Conservation (phyloP, 148 eudicot species). For the Fallopia convolvulus region DNA sequence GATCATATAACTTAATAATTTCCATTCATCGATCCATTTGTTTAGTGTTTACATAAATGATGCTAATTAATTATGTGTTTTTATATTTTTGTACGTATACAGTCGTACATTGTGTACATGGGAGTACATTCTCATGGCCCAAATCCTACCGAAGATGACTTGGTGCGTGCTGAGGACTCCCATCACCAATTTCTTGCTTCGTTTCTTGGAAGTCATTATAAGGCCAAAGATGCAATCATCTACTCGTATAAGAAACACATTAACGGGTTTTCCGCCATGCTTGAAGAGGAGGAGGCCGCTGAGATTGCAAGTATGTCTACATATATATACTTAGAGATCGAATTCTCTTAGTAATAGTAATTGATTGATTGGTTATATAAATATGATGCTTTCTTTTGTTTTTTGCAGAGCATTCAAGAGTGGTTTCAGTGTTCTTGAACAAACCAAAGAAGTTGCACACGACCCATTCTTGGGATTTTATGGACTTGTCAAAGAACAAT, state of each 20-base stretch:
- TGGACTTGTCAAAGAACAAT: constrained; percentile 25
- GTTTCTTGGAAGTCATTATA: constrained; percentile 22
- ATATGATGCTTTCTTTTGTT: neutral
- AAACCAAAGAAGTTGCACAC: constrained; percentile 46
- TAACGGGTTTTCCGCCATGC: constrained; percentile 61
- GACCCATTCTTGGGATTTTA: constrained; percentile 63
- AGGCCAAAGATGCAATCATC: constrained; percentile 43
- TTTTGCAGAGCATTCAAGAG: constrained; percentile 44
- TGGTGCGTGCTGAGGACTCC: constrained; percentile 22
- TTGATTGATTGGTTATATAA: neutral
- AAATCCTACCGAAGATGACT: constrained; percentile 21
- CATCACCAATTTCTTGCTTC: constrained; percentile 51
- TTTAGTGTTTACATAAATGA: too few relatives aligned
- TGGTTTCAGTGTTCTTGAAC: constrained; percentile 51
- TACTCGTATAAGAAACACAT: constrained; percentile 47
- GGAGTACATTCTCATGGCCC: constrained; percentile 38
- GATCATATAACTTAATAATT: neutral
- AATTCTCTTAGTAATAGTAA: neutral
- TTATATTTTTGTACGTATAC: neutral
- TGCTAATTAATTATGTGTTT: neutral
- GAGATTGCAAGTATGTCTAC: constrained; percentile 37
- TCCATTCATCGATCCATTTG: neutral
- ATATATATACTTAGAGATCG: neutral
- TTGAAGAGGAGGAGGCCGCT: constrained; percentile 53
- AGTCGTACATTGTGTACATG: constrained; percentile 64